Conservation (phyloP, 495 filamentous ascomycete species). For the Filosporella fistucella region DNA sequence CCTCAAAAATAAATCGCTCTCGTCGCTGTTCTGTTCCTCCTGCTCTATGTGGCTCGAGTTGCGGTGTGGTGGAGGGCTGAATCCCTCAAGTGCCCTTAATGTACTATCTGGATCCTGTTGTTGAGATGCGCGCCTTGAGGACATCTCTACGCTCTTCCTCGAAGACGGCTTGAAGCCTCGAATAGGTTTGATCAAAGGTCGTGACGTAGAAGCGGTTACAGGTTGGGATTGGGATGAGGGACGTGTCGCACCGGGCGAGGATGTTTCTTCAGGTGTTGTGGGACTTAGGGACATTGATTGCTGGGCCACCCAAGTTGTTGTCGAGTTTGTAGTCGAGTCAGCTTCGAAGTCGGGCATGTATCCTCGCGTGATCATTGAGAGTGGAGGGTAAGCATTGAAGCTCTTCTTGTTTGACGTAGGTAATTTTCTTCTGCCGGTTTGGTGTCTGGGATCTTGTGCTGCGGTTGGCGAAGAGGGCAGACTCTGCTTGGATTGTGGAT, state of each 20-base stretch:
- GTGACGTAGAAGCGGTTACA: not conserved
- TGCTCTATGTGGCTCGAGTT: slow-evolving; percentile 15
- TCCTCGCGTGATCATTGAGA: slow-evolving; percentile 25
- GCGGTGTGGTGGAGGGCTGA: not conserved
- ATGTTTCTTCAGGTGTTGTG: slow-evolving; percentile 4
- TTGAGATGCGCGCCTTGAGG: slow-evolving; percentile 30
- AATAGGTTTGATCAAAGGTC: slow-evolving; percentile 38
- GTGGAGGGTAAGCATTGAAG: slow-evolving; percentile 5
- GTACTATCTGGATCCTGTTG: slow-evolving; percentile 44
- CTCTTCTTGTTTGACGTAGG: no score
- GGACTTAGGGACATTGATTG: slow-evolving; percentile 10
- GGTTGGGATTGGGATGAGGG: slow-evolving; percentile 8
- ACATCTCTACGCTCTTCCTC: slow-evolving; percentile 46
- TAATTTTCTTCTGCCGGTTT: no score
- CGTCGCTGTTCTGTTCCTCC: slow-evolving; percentile 27
- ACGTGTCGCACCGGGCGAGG: slow-evolving; percentile 9
- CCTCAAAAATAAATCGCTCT: slow-evolving; percentile 48
- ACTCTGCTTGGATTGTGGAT: no score
- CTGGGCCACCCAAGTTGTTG: slow-evolving; percentile 21
- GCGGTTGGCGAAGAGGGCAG: no score
- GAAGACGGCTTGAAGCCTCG: slow-evolving; percentile 46
- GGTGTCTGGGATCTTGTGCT: no score
- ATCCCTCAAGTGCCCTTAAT: slow-evolving; percentile 43
- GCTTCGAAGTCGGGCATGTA: slow-evolving; percentile 14
- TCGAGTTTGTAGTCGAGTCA: slow-evolving; percentile 5